Evolutionary conservation across 768 basidiomycete species (phyloP).

Genomic region (Sarcodon aspratus): DNA sequence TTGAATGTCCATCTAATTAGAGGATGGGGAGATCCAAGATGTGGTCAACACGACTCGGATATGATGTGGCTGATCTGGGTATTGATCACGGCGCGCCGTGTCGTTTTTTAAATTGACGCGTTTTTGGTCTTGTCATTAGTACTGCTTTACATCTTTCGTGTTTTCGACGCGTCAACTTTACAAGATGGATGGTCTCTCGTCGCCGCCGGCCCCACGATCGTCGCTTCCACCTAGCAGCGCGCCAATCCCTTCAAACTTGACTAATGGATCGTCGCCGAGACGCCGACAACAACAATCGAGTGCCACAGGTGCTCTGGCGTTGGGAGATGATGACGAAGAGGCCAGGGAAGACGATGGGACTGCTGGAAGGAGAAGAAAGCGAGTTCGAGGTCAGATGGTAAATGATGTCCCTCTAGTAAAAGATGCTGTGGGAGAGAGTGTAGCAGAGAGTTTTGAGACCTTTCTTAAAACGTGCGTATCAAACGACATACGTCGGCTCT

Average conservation of each 20-base stretch:
- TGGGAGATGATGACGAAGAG: constrained; percentile 34
- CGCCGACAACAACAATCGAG: constrained; percentile 8
- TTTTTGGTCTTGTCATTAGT: constrained; percentile 8
- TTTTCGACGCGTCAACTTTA: constrained; percentile 5
- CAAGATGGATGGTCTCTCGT: constrained; percentile 45
- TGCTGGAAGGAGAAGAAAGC: constrained; percentile 23
- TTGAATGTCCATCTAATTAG: constrained; percentile 27
- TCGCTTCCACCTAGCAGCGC: constrained; percentile 44
- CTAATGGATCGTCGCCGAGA: constrained; percentile 19
- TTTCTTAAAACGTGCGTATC: constrained; percentile 79
- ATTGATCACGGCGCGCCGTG: neutral
- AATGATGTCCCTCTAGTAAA: constrained; percentile 78
- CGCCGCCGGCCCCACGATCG: constrained; percentile 40
- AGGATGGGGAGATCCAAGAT: neutral
- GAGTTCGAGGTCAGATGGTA: constrained; percentile 32
- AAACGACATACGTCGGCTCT: neutral
- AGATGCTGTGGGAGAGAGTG: constrained; percentile 93
- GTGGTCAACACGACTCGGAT: neutral
- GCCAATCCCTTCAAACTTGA: constrained; percentile 24
- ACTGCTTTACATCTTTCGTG: constrained; percentile 12
- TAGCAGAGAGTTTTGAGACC: constrained; percentile 82
- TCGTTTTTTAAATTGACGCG: constrained; percentile 6
- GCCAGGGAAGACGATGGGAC: constrained; percentile 23
- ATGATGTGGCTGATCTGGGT: neutral
- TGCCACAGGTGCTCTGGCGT: constrained; percentile 20